Conservation (phyloP, 2,329 filamentous ascomycete species). For the Scortechinia acanthostroma region DNA sequence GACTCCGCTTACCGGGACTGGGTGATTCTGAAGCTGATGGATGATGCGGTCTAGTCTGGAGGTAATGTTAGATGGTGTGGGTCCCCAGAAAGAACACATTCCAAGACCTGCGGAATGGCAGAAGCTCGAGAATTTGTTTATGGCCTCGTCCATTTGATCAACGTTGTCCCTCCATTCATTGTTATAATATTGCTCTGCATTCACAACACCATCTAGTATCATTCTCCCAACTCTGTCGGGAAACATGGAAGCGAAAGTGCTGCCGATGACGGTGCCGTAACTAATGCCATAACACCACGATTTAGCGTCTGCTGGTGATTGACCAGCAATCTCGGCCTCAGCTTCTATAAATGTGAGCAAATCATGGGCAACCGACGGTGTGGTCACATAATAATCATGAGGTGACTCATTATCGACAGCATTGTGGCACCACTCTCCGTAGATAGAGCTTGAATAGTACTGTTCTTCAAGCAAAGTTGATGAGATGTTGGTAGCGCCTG, state of each 20-base stretch:
- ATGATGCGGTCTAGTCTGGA: constrained; percentile 14
- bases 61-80: constrained; percentile 14
- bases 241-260: constrained; percentile 25
- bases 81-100: constrained; percentile 17
- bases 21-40: constrained; percentile 12
- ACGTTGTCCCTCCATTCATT: constrained; percentile 12
- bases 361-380: constrained; percentile 16
- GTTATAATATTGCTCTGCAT: constrained; percentile 13
- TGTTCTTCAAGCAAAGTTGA: constrained; percentile 15
- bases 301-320: constrained; percentile 13
- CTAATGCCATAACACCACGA: constrained; percentile 15
- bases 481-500: constrained; percentile 16
- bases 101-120: constrained; percentile 14
- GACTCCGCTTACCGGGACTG: constrained; percentile 12
- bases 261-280: constrained; percentile 19
- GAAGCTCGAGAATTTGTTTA: constrained; percentile 10
- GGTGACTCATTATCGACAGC: constrained; percentile 13
- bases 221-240: constrained; percentile 26
- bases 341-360: constrained; percentile 18
- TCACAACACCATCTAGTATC: constrained; percentile 18
- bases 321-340: constrained; percentile 12
- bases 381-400: constrained; percentile 20
- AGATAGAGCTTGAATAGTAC: constrained; percentile 18
- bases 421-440: constrained; percentile 20
- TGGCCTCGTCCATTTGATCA: constrained; percentile 11